Base-by-base conservation (phyloP, 2,329 filamentous ascomycete species). In the Aspergillus tubingensis region DNA sequence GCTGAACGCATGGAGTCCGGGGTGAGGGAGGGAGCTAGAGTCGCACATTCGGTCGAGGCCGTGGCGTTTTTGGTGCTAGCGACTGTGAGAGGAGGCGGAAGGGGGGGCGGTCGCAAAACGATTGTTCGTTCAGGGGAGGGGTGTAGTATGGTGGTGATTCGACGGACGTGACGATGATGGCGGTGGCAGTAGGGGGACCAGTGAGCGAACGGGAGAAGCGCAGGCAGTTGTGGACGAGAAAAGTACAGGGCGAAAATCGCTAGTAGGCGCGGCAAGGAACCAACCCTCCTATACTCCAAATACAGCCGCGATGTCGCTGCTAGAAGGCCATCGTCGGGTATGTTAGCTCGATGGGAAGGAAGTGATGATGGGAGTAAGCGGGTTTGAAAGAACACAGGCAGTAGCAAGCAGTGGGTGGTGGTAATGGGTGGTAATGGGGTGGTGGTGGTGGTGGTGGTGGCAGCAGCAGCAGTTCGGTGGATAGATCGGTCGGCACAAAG, bases 1-100 rank as follows among this genome's bases (percentile, higher is more conserved):
- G 68, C 64, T 69, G 72, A 71, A 74, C 72, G 72, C 75, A 77
- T 77, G 74, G 75, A 74, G 74, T 74, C 67, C 67, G 68, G 61
- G 62, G 52, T 65, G 64, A 68, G 65, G 67, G 63, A 67, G 56
- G 59, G 65, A 58, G 56, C 58, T 70, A 64, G 57, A 68, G 68
- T 74, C 66, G 70, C 71, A 75, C 74, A 76, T 76, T 74, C 71
- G 70, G 69, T 74, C 70, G 67, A 72, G 63, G 58, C 59, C 59
- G 60, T 62, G 62, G 64, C 58, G 57, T 65, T 56, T 54, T 52
- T 41, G 58, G 62, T 61, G 55, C 48, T 54, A 57, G 44, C 62
- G 54, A 62, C 54, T 56, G 51, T 59, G 61, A 60, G 63, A 30
- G 64, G 56, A 43, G 59, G 23, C 23, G 23, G 25, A 27, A 7